phyloP scores from a whole-genome alignment of 2,329 filamentous ascomycete species.

The Blumeriella jaapii region DNA sequence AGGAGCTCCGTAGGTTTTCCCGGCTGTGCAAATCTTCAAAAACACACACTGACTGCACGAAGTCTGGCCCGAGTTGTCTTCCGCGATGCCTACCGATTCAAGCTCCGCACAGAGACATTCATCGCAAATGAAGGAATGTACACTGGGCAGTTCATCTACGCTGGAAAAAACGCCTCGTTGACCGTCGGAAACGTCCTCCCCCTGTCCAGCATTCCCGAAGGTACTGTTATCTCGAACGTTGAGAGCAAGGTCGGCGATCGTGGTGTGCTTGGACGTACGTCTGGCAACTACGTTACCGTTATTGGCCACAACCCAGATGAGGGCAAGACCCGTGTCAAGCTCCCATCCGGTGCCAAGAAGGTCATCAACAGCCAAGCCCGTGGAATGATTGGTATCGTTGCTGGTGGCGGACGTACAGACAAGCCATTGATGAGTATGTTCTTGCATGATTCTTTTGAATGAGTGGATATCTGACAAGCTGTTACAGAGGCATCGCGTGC shows the following conservation, averaged over 20 bases:
- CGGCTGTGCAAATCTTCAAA: not conserved
- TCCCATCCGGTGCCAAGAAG: slow-evolving; percentile 98
- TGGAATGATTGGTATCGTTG: slow-evolving; percentile 99
- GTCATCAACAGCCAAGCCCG: slow-evolving; percentile 81
- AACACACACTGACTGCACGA: not conserved
- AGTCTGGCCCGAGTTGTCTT: slow-evolving; percentile 79
- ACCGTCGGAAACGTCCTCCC: slow-evolving; percentile 97
- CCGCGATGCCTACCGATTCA: slow-evolving; percentile 97
- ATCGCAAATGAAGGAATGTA: slow-evolving; percentile 99
- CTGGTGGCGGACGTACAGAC: slow-evolving; percentile 98
- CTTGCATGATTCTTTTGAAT: no score
- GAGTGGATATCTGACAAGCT: slow-evolving; percentile 30
- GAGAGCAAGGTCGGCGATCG: slow-evolving; percentile 98
- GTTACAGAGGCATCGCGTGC: slow-evolving; percentile 87
- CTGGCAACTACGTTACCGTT: slow-evolving; percentile 98
- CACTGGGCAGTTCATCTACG: slow-evolving; percentile 99
- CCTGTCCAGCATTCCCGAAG: slow-evolving; percentile 88
- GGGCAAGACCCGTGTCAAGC: slow-evolving; percentile 99
- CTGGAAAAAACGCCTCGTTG: slow-evolving; percentile 94
- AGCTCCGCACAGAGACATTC: slow-evolving; percentile 97
- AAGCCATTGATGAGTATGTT: slow-evolving; percentile 92
- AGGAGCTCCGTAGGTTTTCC: slow-evolving; percentile 56
- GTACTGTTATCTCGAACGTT: slow-evolving; percentile 98
- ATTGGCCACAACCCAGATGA: slow-evolving; percentile 97
- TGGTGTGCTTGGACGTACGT: slow-evolving; percentile 90